Evolutionary conservation across 1,284 basidiomycete species (phyloP), one percentile per base, ranked within the genome.

Genomic region (Heterobasidion annosum): DNA sequence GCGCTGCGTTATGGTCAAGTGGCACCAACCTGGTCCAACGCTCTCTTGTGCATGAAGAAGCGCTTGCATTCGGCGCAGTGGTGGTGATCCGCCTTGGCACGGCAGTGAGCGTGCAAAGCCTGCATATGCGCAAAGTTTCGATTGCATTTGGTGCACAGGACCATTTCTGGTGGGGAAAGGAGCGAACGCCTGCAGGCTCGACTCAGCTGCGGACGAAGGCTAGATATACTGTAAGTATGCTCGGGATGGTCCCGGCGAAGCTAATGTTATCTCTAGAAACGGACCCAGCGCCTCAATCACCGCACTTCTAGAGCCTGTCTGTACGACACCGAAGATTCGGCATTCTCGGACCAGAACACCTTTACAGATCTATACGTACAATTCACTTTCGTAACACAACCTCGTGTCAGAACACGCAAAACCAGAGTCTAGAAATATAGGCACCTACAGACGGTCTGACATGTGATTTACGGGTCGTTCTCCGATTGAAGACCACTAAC

Each of bases 401-500:
- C 25, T 25, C 5, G 4, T 25, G 25, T 25, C 25, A 25, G 25
- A 25, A 25, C 25, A 1, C 5, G 25, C 25, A 25, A 25, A 25
- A 25, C 25, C 25, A 25, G 25, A 25, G 25, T 25, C 25, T 25
- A 25, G 25, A 25, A 25, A 25, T 25, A 25, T 25, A 25, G 25
- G 25, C 25, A 25, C 25, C 25, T 5, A 25, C 25, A 25, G 25
- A 25, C 25, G 3, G 3, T 25, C 25, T 25, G 25, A 25, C 25
- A 25, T 25, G 25, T 25, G 25, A 4, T 25, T 25, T 5, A 25
- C 25, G 25, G 25, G 25, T 25, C 25, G 25, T 25, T 25, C 25
- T 25, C 25, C 25, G 25, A 25, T 25, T 53, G 33, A 70, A 25
- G 25, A 25, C 3, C 3, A 25, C 83, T 50, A 49, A 86, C 86